Base-by-base conservation (phyloP, 306 rosid species). In the Gillenia trifoliata region DNA sequence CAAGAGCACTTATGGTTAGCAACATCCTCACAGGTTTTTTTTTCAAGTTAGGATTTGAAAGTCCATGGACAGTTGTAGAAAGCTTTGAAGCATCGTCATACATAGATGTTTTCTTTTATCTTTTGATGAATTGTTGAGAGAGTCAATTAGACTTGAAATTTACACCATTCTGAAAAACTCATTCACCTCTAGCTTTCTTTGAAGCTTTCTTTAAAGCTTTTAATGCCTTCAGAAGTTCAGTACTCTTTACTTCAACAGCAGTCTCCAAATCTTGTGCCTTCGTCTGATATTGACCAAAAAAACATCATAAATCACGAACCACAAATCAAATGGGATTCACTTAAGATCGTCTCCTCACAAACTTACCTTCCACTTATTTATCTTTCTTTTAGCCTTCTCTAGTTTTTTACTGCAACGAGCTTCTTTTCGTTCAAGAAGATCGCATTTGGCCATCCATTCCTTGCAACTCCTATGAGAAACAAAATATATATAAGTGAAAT, bases 381-480 rank as follows among this genome's bases (percentile, higher is more conserved):
- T 85, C 74, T 87, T 94, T 79, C 84, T 93, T 81, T 89, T 92
- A 61, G 65, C 38, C 65, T 61, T 61, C 65, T 29, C 65, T 29
- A 15, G 38, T 29, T 29, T 61, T 61, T 16, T 61, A 15, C 38
- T 11, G 36, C 28, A 16, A 29, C 65, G 11, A 61, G 65, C 65
- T 61, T 61, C 65, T 61, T 61, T 61, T 29, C 12, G 22, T 61
- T 28, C 38, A 23, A 88, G 85, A 74, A 78, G 62, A 81, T 86
- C 89, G 83, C 93, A 90, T 84, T 94, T 94, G 30, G 87, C 64
- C 93, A 91, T 90, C 78, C 89, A 84, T 75, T 90, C 97, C 82
- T 90, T 90, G 83, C 89, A 91, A 81, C 85, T 87, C 97, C 98
- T 94, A 43, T 26, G 28, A 78, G 57, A 86, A 86, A n/a, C n/a